Conservation (phyloP, 2,329 filamentous ascomycete species). For the Chaetomium sp. region DNA sequence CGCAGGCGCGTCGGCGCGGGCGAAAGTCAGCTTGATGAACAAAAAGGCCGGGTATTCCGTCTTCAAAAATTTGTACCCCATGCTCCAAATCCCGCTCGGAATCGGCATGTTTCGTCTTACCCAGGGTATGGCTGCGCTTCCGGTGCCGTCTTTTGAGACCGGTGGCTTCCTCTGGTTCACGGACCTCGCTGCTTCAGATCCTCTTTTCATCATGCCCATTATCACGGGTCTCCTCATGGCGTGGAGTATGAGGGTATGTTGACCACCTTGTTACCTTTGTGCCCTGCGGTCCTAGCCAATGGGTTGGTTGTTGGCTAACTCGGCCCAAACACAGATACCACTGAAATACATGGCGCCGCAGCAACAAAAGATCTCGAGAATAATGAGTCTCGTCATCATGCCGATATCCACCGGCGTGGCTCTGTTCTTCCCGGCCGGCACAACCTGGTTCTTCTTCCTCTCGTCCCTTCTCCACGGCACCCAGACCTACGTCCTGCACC, state of each 20-base stretch:
- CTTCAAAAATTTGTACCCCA: slow-evolving; percentile 45
- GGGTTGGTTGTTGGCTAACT: neutral
- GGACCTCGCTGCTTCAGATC: slow-evolving; percentile 71
- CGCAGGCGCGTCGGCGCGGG: slow-evolving; percentile 39
- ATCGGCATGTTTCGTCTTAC: slow-evolving; percentile 76
- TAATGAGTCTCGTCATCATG: slow-evolving; percentile 31
- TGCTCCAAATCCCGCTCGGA: slow-evolving; percentile 60
- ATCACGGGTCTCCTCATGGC: slow-evolving; percentile 51
- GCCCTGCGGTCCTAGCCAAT: too few relatives aligned
- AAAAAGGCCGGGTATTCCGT: slow-evolving; percentile 48
- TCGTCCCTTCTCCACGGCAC: slow-evolving; percentile 32
- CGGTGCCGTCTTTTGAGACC: slow-evolving; percentile 69
- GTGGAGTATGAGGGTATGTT: slow-evolving; percentile 50
- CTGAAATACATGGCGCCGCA: slow-evolving; percentile 29
- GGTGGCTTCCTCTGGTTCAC: slow-evolving; percentile 72
- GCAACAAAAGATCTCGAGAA: slow-evolving; percentile 27
- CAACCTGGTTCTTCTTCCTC: slow-evolving; percentile 58
- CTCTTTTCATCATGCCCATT: slow-evolving; percentile 67
- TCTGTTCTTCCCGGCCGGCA: slow-evolving; percentile 36
- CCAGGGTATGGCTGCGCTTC: slow-evolving; percentile 65
- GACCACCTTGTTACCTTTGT: neutral
- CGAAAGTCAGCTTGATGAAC: slow-evolving; percentile 46
- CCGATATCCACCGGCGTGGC: slow-evolving; percentile 39
- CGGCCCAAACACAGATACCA: slow-evolving; percentile 23
- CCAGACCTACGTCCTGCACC: slow-evolving; percentile 42